A percentile compares a stretch with the other conserved stretches of the same genome.
phyloP scores from a whole-genome alignment of 116 monocot species.

The Trichopus zeylanicus region DNA sequence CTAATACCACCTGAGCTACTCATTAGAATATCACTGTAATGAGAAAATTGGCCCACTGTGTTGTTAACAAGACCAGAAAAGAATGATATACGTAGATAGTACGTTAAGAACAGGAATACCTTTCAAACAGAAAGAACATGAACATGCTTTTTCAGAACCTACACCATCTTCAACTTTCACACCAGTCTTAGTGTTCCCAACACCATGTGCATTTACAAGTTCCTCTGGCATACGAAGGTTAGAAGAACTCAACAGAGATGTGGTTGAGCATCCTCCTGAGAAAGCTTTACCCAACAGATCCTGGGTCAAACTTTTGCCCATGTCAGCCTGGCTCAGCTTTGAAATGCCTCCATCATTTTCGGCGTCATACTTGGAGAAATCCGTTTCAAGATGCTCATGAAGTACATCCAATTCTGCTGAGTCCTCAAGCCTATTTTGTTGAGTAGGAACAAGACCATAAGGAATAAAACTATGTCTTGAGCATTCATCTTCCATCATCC shows the following conservation, averaged over 20 bases:
- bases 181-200: neutral
- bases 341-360: neutral
- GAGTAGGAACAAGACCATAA: too few species aligned
- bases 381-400: too few species aligned
- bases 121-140: constrained; percentile 73
- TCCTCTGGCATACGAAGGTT: neutral
- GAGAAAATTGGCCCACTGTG: too few species aligned
- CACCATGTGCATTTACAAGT: neutral
- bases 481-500: too few species aligned
- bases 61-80: too few species aligned
- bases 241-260: neutral
- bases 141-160: constrained; percentile 27
- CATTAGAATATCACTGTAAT: too few species aligned
- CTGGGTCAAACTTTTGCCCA: neutral
- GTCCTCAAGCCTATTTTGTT: too few species aligned
- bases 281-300: constrained; percentile 5
- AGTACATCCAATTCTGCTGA: too few species aligned
- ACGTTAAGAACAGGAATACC: constrained; percentile 42
- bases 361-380: neutral
- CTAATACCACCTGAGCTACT: too few species aligned
- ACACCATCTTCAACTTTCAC: constrained; percentile 5
- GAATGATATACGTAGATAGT: too few species aligned
- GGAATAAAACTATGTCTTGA: too few species aligned
- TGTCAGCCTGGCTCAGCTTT: constrained; percentile 4
- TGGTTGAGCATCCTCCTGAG: neutral